Evolutionary conservation across 768 basidiomycete species (phyloP), one percentile per base, ranked within the genome.

Genomic region (Psilocybe cubensis): DNA sequence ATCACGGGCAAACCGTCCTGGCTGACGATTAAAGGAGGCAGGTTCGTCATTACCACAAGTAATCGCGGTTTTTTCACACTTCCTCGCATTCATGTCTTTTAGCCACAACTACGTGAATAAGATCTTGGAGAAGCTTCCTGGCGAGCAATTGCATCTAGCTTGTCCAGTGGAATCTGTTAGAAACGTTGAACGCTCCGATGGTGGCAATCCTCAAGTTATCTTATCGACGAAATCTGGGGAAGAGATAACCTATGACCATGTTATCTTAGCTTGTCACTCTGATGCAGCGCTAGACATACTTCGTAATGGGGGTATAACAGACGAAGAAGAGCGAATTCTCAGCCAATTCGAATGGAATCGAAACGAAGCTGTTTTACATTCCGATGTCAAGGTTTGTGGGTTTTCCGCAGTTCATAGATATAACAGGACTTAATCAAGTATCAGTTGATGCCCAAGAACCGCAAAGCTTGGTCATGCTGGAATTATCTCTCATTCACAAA

Each of bases 231-330:
- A 70, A 3, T 66, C 68, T 6, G 87, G 84, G 0, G 67, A 74
- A 25, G 71, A 69, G 20, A 70, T 77, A 24, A 62, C 64, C 1
- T 92, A 84, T 66, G 89, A 92, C 68, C 85, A 86, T 67, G 86
- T 92, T 46, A 86, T 91, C 41, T 67, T 92, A 27, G 87, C 89
- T 2, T 88, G 83, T 57, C 89, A 92, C 68, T 88, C 89, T 1
- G 86, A 91, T 63, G 80, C 83, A 1, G 80, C 83, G 0, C 72
- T 91, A 12, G 58, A 66, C 2, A 81, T 86, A 9, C 71, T 86
- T 3, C 71, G 76, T 18, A 72, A 72, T 0, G 89, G 88, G 1
- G 80, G 79, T 0, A 69, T 80, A 12, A 82, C 81, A 2, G 49
- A 64, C 3, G 76, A 81, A 17, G 91, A 92, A 67, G 76, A 81